A percentile compares a stretch with the other conserved stretches of the same genome.
Conservation (phyloP, 2,329 filamentous ascomycete species). For the Stachybotrys elegans region DNA sequence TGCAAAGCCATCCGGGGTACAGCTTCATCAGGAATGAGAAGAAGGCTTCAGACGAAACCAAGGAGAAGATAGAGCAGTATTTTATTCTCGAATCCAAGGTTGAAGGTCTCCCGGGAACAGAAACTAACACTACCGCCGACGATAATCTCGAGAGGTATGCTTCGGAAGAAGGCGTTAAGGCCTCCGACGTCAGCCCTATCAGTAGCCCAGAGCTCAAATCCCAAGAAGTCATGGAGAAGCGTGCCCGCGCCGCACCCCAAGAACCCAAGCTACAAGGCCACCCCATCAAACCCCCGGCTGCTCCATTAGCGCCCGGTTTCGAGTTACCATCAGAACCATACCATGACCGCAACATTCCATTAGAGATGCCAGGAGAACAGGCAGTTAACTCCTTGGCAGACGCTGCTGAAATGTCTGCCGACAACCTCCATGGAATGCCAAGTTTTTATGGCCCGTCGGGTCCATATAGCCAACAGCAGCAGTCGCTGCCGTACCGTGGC, state of each 20-base stretch:
- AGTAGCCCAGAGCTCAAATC: not conserved
- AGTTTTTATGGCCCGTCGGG: not conserved
- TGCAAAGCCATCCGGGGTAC: not conserved
- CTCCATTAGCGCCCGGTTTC: not conserved
- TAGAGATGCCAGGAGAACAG: not conserved
- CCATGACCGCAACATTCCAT: not conserved
- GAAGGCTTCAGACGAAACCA: not conserved
- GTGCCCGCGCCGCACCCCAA: not conserved
- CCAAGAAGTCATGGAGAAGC: not conserved
- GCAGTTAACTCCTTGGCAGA: not conserved
- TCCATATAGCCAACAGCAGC: not conserved
- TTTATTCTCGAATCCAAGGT: not conserved
- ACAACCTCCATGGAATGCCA: not conserved
- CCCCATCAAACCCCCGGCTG: not conserved
- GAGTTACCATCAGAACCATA: not conserved
- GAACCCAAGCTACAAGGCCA: not conserved
- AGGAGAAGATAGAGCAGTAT: not conserved
- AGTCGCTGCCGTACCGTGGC: not conserved
- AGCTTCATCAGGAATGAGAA: not conserved
- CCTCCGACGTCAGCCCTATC: not conserved
- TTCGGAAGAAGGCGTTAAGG: not conserved
- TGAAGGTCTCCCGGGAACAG: not conserved
- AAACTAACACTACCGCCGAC: not conserved
- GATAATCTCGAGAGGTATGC: not conserved
- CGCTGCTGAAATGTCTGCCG: not conserved